Evolutionary conservation across 2,329 filamentous ascomycete species (phyloP).

Genomic region (Diaporthe longicolla): DNA sequence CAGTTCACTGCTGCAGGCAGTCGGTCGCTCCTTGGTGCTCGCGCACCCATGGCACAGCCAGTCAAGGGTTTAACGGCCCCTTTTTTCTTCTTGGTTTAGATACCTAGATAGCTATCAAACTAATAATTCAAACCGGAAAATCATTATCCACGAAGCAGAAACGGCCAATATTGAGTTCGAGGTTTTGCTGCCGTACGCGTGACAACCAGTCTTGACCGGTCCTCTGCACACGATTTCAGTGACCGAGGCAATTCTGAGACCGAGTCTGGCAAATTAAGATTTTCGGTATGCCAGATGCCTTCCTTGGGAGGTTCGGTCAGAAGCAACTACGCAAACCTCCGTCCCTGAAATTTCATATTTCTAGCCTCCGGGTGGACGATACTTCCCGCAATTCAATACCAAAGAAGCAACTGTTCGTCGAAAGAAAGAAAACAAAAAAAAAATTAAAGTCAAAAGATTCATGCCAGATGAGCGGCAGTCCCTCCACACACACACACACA

Average conservation of each 20-base stretch:
- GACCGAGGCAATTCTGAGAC: too few species aligned
- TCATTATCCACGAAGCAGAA: too few species aligned
- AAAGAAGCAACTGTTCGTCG: neutral
- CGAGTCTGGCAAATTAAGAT: too few species aligned
- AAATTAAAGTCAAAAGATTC: neutral
- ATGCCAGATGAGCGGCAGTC: too few species aligned
- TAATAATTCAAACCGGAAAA: neutral
- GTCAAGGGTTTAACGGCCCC: neutral
- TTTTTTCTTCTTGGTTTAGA: conserved; percentile 6
- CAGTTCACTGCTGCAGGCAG: neutral
- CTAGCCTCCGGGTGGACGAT: neutral
- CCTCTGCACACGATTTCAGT: neutral
- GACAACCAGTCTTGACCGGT: neutral
- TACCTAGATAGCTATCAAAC: conserved; percentile 7
- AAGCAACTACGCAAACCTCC: neutral
- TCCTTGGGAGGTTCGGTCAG: neutral
- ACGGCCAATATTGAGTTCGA: too few species aligned
- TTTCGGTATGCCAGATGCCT: neutral
- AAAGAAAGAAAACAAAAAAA: neutral
- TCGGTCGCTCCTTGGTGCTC: conserved; percentile 4
- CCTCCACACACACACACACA: neutral
- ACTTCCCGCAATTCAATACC: neutral
- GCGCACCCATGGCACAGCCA: neutral
- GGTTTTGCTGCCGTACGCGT: too few species aligned
- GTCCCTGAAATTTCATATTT: neutral